Evolutionary conservation across 805 yeast species (phyloP).

Genomic region (Ogataea corticis): DNA sequence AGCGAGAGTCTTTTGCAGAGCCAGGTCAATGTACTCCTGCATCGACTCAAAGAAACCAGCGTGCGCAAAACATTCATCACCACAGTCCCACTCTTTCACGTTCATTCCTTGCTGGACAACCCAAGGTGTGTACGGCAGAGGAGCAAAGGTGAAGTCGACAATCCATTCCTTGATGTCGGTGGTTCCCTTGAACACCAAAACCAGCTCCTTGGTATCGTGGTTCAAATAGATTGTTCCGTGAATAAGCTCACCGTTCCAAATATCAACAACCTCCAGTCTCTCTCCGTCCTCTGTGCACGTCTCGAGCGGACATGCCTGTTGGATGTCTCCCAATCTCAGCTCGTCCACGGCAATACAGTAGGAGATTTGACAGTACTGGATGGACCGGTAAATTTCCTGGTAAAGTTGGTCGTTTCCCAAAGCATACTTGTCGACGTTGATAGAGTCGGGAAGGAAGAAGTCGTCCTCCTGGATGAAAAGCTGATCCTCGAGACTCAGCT

Average conservation of each 20-base stretch:
- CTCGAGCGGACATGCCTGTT: constrained; percentile 36
- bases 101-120: constrained; percentile 20
- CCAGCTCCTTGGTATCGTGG: constrained; percentile 41
- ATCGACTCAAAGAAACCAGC: constrained; percentile 58
- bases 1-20: constrained; percentile 38
- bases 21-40: constrained; percentile 39
- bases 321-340: constrained; percentile 25
- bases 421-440: constrained; percentile 2
- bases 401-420: constrained; percentile 17
- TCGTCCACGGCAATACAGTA: constrained; percentile 35
- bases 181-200: constrained; percentile 65
- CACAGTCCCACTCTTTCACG: constrained; percentile 39
- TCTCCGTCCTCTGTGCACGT: constrained; percentile 29
- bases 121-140: constrained; percentile 48
- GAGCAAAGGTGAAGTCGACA: constrained; percentile 52
- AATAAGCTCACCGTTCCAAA: constrained; percentile 46
- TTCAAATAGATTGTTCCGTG: constrained; percentile 58
- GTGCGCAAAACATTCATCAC: constrained; percentile 55
- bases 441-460: constrained; percentile 1
- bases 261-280: constrained; percentile 39
- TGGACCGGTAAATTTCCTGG: constrained; percentile 32
- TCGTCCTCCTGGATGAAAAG: not conserved
- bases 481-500: not conserved
- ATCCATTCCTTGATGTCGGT: constrained; percentile 61
- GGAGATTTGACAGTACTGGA: constrained; percentile 36